Conservation (phyloP, 164 flowering plant species). For the Euptelea pleiosperma region DNA sequence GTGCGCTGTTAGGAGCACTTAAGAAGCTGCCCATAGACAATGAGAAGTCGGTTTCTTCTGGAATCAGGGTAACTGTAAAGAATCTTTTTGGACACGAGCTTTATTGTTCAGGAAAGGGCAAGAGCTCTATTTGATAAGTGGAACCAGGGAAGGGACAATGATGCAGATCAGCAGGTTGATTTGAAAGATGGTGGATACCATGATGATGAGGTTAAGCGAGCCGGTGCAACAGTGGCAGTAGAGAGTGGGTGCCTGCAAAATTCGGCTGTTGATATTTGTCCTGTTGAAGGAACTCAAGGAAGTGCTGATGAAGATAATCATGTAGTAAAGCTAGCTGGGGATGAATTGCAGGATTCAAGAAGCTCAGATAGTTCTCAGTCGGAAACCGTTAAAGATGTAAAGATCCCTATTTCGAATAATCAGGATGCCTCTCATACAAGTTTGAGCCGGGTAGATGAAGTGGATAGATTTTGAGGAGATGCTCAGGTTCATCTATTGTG, state of each 20-base stretch:
- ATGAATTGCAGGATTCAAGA: conserved; percentile 14
- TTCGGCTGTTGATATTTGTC: conserved; percentile 16
- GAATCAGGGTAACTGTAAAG: conserved; percentile 50
- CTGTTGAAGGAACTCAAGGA: conserved; percentile 19
- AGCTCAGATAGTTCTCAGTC: conserved; percentile 10
- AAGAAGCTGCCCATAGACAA: conserved; percentile 54
- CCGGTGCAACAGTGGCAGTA: conserved; percentile 3
- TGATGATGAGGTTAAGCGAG: conserved; percentile 15
- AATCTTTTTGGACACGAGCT: conserved; percentile 52
- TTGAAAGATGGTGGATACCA: conserved; percentile 17
- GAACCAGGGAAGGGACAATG: conserved; percentile 29
- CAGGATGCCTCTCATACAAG: neutral
- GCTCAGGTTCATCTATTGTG: conserved; percentile 3
- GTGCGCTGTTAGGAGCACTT: conserved; percentile 55
- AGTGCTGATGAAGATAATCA: conserved; percentile 15
- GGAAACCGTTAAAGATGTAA: neutral
- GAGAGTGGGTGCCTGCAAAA: conserved; percentile 24
- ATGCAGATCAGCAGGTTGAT: conserved; percentile 17
- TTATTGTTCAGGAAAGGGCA: conserved; percentile 59
- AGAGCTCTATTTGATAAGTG: conserved; percentile 48
- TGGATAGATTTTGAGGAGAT: conserved; percentile 10
- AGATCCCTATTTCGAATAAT: conserved; percentile 13
- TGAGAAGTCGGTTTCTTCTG: conserved; percentile 48
- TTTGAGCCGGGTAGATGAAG: conserved; percentile 10
- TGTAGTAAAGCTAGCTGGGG: conserved; percentile 19